Conservation (phyloP, 495 filamentous ascomycete genomes). For the Acidiella bohemica region DNA sequence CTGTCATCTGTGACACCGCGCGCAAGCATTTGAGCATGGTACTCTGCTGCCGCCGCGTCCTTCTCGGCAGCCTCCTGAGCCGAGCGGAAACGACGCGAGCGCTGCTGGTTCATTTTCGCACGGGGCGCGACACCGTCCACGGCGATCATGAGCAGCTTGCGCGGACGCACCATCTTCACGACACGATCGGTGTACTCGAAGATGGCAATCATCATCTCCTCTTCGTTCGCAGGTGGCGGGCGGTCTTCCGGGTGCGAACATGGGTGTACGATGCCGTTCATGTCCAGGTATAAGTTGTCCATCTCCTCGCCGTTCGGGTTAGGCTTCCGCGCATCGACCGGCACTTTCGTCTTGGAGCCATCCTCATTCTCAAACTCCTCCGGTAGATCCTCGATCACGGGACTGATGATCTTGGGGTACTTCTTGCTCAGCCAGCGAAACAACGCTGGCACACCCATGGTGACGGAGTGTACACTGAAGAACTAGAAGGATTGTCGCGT, state of each 20-base stretch:
- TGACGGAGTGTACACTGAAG: no score
- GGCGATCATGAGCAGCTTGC: constrained; percentile 93
- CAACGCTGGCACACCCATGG: constrained; percentile 87
- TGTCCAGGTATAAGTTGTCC: constrained; percentile 96
- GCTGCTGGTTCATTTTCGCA: constrained; percentile 97
- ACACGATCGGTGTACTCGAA: constrained; percentile 97
- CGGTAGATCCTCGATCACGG: constrained; percentile 75
- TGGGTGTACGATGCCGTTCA: constrained; percentile 99
- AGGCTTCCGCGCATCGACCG: constrained; percentile 65
- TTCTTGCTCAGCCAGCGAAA: constrained; percentile 91
- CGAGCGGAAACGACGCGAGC: constrained; percentile 78
- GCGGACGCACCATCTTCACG: constrained; percentile 92
- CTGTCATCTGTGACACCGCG: constrained; percentile 44
- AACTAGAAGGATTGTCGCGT: no score
- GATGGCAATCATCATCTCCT: constrained; percentile 98
- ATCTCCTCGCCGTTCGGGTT: constrained; percentile 98
- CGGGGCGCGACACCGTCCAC: constrained; percentile 91
- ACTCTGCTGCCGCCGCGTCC: constrained; percentile 76
- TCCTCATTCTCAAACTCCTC: constrained; percentile 46
- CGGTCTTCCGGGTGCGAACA: constrained; percentile 95
- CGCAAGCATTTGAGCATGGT: constrained; percentile 64
- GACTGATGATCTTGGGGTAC: constrained; percentile 88
- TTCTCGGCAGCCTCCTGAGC: constrained; percentile 91
- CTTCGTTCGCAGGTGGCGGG: constrained; percentile 80
- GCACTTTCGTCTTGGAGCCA: constrained; percentile 52